phyloP scores from a whole-genome alignment of 257 asterid genomes.

The Sherardia arvensis region DNA sequence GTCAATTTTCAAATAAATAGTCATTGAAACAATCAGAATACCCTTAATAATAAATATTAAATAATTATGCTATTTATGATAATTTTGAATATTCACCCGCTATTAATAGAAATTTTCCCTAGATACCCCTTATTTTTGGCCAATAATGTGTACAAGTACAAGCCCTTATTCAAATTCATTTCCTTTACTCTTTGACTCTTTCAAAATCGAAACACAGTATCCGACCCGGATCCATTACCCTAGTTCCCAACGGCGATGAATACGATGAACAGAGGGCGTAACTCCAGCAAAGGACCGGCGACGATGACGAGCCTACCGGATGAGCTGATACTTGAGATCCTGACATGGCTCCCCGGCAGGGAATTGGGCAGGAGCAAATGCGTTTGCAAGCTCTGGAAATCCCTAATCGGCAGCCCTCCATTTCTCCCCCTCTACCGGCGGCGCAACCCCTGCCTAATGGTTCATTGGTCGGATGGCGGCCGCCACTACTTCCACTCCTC shows the following conservation, averaged over 20 bases:
- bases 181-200: too few relatives aligned
- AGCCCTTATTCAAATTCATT: too few relatives aligned
- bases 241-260: not conserved
- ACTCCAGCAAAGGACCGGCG: not conserved
- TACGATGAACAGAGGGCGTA: not conserved
- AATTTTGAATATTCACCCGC: too few relatives aligned
- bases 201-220: too few relatives aligned
- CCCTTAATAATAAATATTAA: too few relatives aligned
- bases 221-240: too few relatives aligned
- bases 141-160: too few relatives aligned
- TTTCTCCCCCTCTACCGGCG: not conserved
- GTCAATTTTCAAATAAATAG: too few relatives aligned
- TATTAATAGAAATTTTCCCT: too few relatives aligned
- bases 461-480: not conserved
- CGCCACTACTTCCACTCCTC: not conserved
- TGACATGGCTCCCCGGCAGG: not conserved
- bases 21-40: too few relatives aligned
- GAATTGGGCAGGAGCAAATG: not conserved
- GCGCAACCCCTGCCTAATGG: not conserved
- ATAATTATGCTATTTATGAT: too few relatives aligned
- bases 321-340: not conserved
- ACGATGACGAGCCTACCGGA: not conserved
- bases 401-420: not conserved
- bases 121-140: too few relatives aligned
- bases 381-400: not conserved